Evolutionary conservation across 2,329 filamentous ascomycete genomes (phyloP).

Genomic region (Alternaria alternata): DNA sequence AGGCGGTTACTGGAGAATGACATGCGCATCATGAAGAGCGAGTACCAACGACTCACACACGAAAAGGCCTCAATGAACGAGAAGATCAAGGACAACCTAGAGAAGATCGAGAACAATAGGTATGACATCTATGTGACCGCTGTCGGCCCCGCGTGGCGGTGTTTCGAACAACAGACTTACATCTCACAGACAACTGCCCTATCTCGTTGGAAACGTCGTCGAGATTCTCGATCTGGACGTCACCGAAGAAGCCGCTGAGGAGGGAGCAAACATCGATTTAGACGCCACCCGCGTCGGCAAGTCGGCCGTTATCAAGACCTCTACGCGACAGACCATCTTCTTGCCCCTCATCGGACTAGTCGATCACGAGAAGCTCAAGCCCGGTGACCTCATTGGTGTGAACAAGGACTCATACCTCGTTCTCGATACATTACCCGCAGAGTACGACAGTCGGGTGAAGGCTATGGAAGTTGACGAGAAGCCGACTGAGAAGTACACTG

Average conservation of each 20-base stretch:
- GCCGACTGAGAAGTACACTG: slow-evolving; percentile 97
- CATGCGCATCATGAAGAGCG: slow-evolving; percentile 97
- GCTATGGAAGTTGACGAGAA: slow-evolving; percentile 99
- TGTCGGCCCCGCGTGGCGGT: slow-evolving; percentile 2
- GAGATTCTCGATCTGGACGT: slow-evolving; percentile 97
- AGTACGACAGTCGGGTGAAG: slow-evolving; percentile 98
- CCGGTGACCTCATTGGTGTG: slow-evolving; percentile 94
- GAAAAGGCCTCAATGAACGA: slow-evolving; percentile 96
- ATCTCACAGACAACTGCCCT: slow-evolving; percentile 82
- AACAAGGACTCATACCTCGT: slow-evolving; percentile 99
- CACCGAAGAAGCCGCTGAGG: slow-evolving; percentile 92
- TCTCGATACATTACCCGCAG: slow-evolving; percentile 92
- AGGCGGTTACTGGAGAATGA: slow-evolving; percentile 95
- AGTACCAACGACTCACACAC: slow-evolving; percentile 90
- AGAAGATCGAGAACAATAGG: slow-evolving; percentile 99
- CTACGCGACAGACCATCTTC: slow-evolving; percentile 98
- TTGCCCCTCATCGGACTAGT: slow-evolving; percentile 95
- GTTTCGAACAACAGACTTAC: slow-evolving; percentile 9
- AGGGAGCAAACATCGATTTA: slow-evolving; percentile 97
- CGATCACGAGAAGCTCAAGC: slow-evolving; percentile 93
- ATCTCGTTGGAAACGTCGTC: slow-evolving; percentile 97
- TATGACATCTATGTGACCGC: slow-evolving; percentile 54
- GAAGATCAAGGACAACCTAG: slow-evolving; percentile 98
- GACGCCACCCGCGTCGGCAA: slow-evolving; percentile 97
- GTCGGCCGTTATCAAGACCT: slow-evolving; percentile 99